phyloP scores from a whole-genome alignment of 148 eudicot species.

The Vaccinium myrtillus region DNA sequence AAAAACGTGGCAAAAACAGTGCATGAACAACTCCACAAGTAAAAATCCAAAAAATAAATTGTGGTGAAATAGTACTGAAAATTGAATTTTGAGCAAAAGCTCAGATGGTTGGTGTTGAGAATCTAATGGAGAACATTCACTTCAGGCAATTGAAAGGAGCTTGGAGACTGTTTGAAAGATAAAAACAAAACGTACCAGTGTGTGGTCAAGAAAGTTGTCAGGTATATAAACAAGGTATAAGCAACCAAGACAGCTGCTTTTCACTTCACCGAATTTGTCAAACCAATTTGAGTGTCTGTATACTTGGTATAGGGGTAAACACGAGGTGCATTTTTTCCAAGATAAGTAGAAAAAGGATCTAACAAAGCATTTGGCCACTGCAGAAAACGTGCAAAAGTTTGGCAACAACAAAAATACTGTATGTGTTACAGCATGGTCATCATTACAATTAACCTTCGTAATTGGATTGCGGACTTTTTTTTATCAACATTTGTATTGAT shows the following conservation, averaged over 20 bases:
- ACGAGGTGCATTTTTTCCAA: background rate
- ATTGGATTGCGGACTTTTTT: background rate
- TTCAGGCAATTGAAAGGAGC: background rate
- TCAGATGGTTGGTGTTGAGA: background rate
- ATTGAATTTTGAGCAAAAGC: background rate
- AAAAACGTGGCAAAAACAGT: background rate
- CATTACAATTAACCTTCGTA: background rate
- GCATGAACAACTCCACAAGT: background rate
- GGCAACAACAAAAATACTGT: background rate
- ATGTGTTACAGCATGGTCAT: background rate
- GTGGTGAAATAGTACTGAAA: background rate
- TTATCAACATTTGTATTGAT: background rate
- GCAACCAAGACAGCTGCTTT: background rate
- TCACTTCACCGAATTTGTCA: background rate
- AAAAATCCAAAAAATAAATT: background rate
- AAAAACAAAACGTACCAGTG: background rate
- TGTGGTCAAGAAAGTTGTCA: constrained; percentile 2
- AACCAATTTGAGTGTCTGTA: background rate
- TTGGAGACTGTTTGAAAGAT: background rate
- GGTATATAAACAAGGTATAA: background rate
- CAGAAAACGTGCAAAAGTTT: background rate
- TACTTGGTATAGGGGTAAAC: background rate
- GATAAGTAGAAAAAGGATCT: background rate
- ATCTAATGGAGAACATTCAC: background rate
- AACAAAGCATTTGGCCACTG: background rate